Percentiles rank a stretch among this genome's conserved stretches.
Conservation (phyloP, 371 early-diverging fungal genomes). For the Mycotypha africana region DNA sequence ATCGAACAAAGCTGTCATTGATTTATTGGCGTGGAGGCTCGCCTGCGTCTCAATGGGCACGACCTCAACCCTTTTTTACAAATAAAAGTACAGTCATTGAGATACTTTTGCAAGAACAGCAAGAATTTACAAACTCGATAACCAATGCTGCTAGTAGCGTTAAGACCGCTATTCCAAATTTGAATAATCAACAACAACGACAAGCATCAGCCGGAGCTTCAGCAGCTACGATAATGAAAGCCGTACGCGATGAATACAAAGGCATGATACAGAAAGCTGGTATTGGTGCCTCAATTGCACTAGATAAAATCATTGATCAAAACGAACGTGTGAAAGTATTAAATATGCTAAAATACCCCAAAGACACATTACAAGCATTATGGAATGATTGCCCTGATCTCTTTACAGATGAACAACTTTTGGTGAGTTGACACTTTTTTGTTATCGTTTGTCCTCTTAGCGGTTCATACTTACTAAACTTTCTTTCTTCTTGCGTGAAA, state of each 20-base stretch:
- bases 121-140: no score
- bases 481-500: no score
- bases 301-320: constrained; percentile 16
- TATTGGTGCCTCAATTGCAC: constrained; percentile 36
- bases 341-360: constrained; percentile 38
- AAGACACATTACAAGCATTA: constrained; percentile 19
- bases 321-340: constrained; percentile 24
- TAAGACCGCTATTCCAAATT: no score
- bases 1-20: constrained; percentile 49
- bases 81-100: constrained; percentile 14
- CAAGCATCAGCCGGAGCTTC: constrained; percentile 2
- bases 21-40: constrained; percentile 60
- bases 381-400: constrained; percentile 34
- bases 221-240: constrained; percentile 13
- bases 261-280: constrained; percentile 40
- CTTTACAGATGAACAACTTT: constrained; percentile 21
- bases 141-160: no score
- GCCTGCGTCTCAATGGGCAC: constrained; percentile 36
- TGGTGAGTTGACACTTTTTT: not conserved
- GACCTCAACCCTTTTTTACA: constrained; percentile 18
- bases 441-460: no score
- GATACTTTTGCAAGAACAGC: constrained; percentile 22
- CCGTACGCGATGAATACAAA: constrained; percentile 38
- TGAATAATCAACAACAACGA: not conserved
- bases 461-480: no score